Evolutionary conservation across 2,329 filamentous ascomycete genomes (phyloP), one percentile per base, ranked within the genome.

Genomic region (Diaporthe destruens): DNA sequence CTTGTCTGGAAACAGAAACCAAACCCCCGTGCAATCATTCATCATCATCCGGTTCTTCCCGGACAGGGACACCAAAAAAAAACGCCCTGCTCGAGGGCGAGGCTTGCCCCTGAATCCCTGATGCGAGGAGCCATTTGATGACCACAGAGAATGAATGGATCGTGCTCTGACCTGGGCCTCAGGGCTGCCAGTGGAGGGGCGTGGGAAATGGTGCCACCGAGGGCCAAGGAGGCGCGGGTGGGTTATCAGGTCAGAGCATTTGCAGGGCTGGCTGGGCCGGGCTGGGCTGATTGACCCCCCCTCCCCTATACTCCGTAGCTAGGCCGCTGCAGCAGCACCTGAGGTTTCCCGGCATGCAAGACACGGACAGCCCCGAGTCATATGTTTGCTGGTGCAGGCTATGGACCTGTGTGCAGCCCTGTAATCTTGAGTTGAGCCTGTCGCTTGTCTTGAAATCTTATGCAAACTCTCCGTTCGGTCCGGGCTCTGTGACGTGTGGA

Each of bases 161-260:
- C 32, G 20, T 42, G 56, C 49, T 65, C 47, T 42, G 44, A 54
- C 34, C 69, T 36, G 34, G 69, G 42, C 47, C 56, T 56, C 56
- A 71, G 57, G 56, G 56, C n/a, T n/a, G n/a, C n/a, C n/a, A n/a
- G n/a, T n/a, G n/a, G n/a, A n/a, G n/a, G n/a, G n/a, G n/a, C n/a
- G n/a, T n/a, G n/a, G n/a, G n/a, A n/a, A 49, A 71, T 71, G 57
- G 69, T 67, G 57, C 69, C 69, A 71, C 69, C 32, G 18, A 6
- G 57, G 36, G 16, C 39, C 53, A 23, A 56, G 23, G 20, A 44
- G 5, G 25, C 36, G 53, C 53, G 66, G 66, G 66, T 69, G 66
- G 66, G 66, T 69, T 36, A 56, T 57, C 66, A 57, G 51, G 53
- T 54, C 66, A 69, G 53, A n/a, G 25, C 25, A 34, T 16, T 20